These are phyloP conservation scores for Ceratobasidium sp. DNA, from an alignment of 1,284 basidiomycete species.

Conservation along the genomic window DNA sequence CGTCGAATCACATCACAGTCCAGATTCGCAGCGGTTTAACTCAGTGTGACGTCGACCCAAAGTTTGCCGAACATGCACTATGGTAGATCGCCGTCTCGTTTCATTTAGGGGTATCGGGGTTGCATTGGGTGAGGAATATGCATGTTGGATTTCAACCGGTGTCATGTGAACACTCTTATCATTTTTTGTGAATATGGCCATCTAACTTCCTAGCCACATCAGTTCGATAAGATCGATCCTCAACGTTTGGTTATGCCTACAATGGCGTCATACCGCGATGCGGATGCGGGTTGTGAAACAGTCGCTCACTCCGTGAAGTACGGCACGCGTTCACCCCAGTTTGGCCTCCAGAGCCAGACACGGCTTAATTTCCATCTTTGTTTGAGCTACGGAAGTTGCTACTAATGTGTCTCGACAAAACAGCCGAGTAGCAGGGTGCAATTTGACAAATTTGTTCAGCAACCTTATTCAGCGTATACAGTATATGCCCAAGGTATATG, in stretches of 20 bases:
- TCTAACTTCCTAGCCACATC: neutral
- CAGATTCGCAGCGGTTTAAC: neutral
- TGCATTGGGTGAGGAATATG: neutral
- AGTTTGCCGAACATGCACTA: neutral
- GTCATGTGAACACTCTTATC: constrained; percentile 28
- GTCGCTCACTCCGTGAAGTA: neutral
- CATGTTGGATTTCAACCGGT: neutral
- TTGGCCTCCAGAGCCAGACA: neutral
- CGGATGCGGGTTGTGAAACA: neutral
- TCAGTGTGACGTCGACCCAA: neutral
- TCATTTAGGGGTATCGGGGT: neutral
- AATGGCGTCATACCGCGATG: constrained; percentile 7
- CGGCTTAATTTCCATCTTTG: neutral
- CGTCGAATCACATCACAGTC: constrained; percentile 7
- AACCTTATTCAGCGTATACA: neutral
- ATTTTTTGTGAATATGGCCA: neutral
- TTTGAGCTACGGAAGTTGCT: neutral
- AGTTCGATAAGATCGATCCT: constrained; percentile 16
- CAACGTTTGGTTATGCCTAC: neutral
- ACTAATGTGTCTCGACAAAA: neutral
- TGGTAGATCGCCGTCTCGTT: constrained; percentile 4
- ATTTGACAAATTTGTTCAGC: neutral
- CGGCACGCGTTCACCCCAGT: neutral
- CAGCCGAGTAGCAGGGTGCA: neutral
- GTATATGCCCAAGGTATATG: neutral